phyloP scores from a whole-genome alignment of 352 stramenopile species.

The Phytophthora vignae region DNA sequence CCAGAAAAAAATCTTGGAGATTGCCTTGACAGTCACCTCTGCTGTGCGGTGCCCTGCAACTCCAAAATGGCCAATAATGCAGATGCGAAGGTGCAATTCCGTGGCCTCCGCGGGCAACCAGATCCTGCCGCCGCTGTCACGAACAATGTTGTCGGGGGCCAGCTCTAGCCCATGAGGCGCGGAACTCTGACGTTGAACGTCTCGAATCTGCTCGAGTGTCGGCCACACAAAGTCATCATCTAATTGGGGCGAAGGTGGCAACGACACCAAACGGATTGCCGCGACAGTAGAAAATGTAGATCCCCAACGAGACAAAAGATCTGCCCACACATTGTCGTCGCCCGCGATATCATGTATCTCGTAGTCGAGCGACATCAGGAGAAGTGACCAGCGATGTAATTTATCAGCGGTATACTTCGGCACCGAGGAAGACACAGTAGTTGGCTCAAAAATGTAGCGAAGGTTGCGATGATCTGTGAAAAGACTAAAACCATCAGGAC shows the following conservation, averaged over 20 bases:
- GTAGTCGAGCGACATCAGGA: background rate
- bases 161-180: background rate
- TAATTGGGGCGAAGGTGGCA: background rate
- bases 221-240: background rate
- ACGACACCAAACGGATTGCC: background rate
- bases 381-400: background rate
- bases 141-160: background rate
- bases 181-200: background rate
- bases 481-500: background rate
- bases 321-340: background rate
- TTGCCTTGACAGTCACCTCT: constrained; percentile 10
- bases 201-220: background rate
- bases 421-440: background rate
- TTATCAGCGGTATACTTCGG: background rate
- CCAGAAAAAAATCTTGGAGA: background rate
- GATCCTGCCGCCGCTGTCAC: background rate
- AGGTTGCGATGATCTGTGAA: background rate
- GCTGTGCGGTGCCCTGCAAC: constrained; percentile 4
- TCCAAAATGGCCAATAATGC: constrained; percentile 31
- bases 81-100: constrained; percentile 27
- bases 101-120: constrained; percentile 4
- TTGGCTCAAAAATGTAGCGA: constrained; percentile 19
- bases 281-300: background rate
- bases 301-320: background rate
- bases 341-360: background rate